Evolutionary conservation across 2,329 filamentous ascomycete genomes (phyloP).

Genomic region (Cercospora canescens): DNA sequence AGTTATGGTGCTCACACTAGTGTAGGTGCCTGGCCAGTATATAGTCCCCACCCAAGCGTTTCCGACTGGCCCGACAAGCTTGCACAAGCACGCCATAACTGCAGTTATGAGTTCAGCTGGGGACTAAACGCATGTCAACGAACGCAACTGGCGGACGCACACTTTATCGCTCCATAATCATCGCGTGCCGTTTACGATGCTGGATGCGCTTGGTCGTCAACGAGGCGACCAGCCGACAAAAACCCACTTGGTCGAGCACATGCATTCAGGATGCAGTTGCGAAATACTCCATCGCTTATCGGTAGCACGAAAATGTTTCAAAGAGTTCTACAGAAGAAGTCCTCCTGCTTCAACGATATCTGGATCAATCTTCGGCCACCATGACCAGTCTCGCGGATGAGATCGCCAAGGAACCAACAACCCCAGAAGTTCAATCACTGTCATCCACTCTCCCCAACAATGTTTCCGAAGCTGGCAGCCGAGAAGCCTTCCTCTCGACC

Average conservation of each 20-base stretch:
- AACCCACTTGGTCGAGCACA: background rate
- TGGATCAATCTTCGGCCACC: background rate
- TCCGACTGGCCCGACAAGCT: constrained; percentile 7
- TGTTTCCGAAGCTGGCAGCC: constrained; percentile 19
- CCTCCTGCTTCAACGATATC: background rate
- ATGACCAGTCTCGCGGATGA: background rate
- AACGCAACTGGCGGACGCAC: background rate
- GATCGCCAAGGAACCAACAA: background rate
- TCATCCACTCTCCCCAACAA: constrained; percentile 7
- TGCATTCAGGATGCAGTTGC: background rate
- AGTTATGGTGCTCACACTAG: background rate
- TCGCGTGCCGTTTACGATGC: background rate
- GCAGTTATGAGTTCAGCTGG: constrained; percentile 3
- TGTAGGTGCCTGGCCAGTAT: background rate
- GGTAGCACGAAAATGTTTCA: background rate
- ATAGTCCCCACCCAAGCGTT: background rate
- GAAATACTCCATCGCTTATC: background rate
- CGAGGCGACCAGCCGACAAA: background rate
- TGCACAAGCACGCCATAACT: constrained; percentile 9
- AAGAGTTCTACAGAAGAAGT: background rate
- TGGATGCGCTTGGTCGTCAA: constrained; percentile 5
- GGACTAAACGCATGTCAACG: background rate
- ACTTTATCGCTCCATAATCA: background rate
- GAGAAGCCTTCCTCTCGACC: constrained; percentile 39
- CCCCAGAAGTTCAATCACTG: background rate